These are phyloP conservation scores for Aspergillus pseudonomiae DNA, from an alignment of 2,329 filamentous ascomycete genomes.

Conservation along the genomic window DNA sequence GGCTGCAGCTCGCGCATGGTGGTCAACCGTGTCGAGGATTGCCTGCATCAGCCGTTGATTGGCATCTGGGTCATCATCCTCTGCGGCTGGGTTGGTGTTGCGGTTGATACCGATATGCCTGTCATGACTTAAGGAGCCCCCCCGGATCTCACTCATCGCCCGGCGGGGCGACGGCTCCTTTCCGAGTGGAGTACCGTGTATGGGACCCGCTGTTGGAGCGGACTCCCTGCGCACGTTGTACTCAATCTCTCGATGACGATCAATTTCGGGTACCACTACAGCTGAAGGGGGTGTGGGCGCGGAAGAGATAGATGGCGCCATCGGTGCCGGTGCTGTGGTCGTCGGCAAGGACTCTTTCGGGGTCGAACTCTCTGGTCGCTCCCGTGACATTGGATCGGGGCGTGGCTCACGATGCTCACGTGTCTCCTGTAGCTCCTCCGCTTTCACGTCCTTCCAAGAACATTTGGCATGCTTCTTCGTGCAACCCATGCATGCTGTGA, in stretches of 20 bases:
- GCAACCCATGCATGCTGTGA: slow-evolving; percentile 83
- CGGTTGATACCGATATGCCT: slow-evolving; percentile 24
- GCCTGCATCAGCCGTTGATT: slow-evolving; percentile 46
- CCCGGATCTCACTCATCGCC: slow-evolving; percentile 42
- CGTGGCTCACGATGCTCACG: slow-evolving; percentile 55
- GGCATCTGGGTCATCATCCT: slow-evolving; percentile 43
- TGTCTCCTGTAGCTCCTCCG: slow-evolving; percentile 62
- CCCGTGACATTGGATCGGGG: slow-evolving; percentile 17
- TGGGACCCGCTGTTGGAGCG: slow-evolving; percentile 25
- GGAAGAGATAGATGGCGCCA: not conserved
- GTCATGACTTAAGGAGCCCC: slow-evolving; percentile 23
- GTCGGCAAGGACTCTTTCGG: slow-evolving; percentile 13
- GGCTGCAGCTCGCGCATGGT: slow-evolving; percentile 39
- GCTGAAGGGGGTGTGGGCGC: not conserved
- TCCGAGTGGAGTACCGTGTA: slow-evolving; percentile 25
- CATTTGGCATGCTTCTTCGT: slow-evolving; percentile 91
- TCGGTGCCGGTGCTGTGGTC: slow-evolving; percentile 10
- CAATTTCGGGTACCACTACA: not conserved
- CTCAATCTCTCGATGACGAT: slow-evolving; percentile 9
- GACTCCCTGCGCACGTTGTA: slow-evolving; percentile 24
- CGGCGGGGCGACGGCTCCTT: slow-evolving; percentile 37
- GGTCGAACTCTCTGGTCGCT: slow-evolving; percentile 19
- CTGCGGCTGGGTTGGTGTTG: slow-evolving; percentile 18
- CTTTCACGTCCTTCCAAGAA: slow-evolving; percentile 78
- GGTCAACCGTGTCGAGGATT: slow-evolving; percentile 46